phyloP scores from a whole-genome alignment of 768 basidiomycete genomes.

The Daedaleopsis sinensis region DNA sequence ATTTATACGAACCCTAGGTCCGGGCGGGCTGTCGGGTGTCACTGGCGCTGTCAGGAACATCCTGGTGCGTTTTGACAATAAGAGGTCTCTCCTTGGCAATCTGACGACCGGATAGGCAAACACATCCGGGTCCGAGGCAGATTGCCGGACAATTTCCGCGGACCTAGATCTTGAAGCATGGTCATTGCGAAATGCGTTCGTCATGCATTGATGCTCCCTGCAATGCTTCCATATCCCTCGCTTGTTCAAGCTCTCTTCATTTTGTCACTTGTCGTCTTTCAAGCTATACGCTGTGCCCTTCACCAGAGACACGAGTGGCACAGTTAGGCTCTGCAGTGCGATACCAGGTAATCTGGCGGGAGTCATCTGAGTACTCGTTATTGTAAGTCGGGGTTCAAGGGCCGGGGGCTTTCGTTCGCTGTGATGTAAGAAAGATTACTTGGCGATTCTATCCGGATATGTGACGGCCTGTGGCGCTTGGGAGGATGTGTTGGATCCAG shows the following conservation, averaged over 20 bases:
- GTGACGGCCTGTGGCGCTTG: neutral
- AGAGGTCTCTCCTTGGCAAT: neutral
- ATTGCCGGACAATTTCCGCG: conserved; percentile 3
- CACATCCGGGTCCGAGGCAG: neutral
- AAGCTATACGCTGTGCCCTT: neutral
- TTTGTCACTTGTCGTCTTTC: neutral
- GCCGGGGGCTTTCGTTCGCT: neutral
- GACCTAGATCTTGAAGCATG: neutral
- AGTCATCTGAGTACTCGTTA: neutral
- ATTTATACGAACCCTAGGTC: neutral
- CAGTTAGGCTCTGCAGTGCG: neutral
- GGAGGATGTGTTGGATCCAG: neutral
- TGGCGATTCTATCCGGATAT: neutral
- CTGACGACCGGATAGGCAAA: neutral
- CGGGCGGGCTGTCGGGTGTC: neutral
- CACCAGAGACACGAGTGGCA: neutral
- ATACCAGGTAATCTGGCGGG: neutral
- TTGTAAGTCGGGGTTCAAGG: neutral
- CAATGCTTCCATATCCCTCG: no score
- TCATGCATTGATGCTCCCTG: neutral
- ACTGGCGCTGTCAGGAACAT: neutral
- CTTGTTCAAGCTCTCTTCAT: neutral
- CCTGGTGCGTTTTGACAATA: conserved; percentile 1
- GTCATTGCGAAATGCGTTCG: neutral
- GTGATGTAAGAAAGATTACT: neutral